Percentiles rank a stretch among this genome's conserved stretches.
Conservation (phyloP, 805 yeast species). For the Kodamaea fukazawae region DNA sequence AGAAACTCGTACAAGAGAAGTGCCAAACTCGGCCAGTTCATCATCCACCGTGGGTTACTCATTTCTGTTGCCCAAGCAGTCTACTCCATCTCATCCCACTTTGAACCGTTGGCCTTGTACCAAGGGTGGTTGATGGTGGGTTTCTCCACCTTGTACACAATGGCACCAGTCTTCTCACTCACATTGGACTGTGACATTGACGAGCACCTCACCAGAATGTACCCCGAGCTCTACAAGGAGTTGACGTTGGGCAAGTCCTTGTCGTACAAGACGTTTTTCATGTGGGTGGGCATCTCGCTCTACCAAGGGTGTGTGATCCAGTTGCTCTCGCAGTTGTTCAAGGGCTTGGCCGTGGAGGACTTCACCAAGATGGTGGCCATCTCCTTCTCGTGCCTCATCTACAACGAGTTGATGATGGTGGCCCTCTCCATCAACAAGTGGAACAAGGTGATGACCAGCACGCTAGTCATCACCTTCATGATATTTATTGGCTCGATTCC, state of each 20-base stretch:
- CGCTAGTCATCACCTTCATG: slow-evolving; percentile 68
- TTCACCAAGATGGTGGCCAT: slow-evolving; percentile 82
- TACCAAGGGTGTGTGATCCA: slow-evolving; percentile 90
- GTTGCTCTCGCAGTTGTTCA: slow-evolving; percentile 72
- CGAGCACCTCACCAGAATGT: slow-evolving; percentile 80
- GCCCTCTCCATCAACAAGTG: slow-evolving; percentile 90
- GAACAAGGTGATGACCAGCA: slow-evolving; percentile 71
- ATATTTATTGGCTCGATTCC: slow-evolving; percentile 77
- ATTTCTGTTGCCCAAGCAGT: slow-evolving; percentile 95
- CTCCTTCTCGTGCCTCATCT: slow-evolving; percentile 72
- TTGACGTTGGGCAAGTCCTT: slow-evolving; percentile 83
- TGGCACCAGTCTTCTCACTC: slow-evolving; percentile 95
- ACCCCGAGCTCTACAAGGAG: slow-evolving; percentile 94
- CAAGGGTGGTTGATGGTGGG: slow-evolving; percentile 99
- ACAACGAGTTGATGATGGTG: slow-evolving; percentile 91
- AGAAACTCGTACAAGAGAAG: slow-evolving; percentile 94
- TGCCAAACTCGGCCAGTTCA: slow-evolving; percentile 92
- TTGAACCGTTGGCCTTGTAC: slow-evolving; percentile 91
- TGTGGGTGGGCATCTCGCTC: slow-evolving; percentile 87
- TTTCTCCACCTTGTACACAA: slow-evolving; percentile 93
- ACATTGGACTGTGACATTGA: slow-evolving; percentile 90
- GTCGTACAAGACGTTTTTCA: slow-evolving; percentile 82
- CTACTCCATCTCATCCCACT: slow-evolving; percentile 77
- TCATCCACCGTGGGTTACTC: slow-evolving; percentile 92
- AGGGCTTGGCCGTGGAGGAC: slow-evolving; percentile 52